phyloP scores from a whole-genome alignment of 306 rosid genomes.

The Citrullus colocynthis region DNA sequence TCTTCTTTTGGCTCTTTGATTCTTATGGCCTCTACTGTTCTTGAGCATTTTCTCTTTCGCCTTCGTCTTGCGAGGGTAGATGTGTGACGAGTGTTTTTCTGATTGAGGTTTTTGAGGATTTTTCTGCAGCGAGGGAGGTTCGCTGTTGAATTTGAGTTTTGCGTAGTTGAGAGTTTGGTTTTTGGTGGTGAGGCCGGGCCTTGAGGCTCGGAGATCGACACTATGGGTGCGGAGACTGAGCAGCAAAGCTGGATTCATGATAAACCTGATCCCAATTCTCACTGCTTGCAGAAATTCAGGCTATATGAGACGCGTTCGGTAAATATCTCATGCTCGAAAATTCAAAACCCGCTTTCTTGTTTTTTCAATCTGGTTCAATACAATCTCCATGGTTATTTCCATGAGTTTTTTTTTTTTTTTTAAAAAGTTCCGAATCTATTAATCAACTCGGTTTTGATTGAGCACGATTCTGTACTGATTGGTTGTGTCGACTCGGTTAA shows the following conservation, averaged over 20 bases:
- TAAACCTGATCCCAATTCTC: slow-evolving; percentile 28
- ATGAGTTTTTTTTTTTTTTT: not conserved
- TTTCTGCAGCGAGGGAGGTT: slow-evolving; percentile 16
- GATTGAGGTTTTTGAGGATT: slow-evolving; percentile 11
- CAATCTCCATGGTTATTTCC: slow-evolving; percentile 3
- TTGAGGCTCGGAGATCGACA: slow-evolving; percentile 51
- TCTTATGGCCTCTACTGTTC: not conserved
- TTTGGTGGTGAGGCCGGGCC: slow-evolving; percentile 25
- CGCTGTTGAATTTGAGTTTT: slow-evolving; percentile 4
- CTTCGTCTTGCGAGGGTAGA: slow-evolving; percentile 13
- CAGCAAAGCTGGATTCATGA: slow-evolving; percentile 17
- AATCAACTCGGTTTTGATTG: not conserved
- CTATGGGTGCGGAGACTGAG: slow-evolving; percentile 43
- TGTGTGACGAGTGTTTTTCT: not conserved
- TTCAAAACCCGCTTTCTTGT: not conserved
- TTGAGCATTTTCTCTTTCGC: slow-evolving; percentile 7
- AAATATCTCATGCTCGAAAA: slow-evolving; percentile 4
- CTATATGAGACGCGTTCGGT: slow-evolving; percentile 94
- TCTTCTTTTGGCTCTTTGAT: not conserved
- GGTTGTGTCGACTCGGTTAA: not conserved
- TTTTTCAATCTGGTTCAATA: not conserved
- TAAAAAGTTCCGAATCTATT: not conserved
- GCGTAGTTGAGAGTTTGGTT: slow-evolving; percentile 7
- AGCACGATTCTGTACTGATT: not conserved
- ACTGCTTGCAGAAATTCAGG: slow-evolving; percentile 79